Evolutionary conservation across 306 rosid species (phyloP).

Genomic region (Oemleria cerasiformis): DNA sequence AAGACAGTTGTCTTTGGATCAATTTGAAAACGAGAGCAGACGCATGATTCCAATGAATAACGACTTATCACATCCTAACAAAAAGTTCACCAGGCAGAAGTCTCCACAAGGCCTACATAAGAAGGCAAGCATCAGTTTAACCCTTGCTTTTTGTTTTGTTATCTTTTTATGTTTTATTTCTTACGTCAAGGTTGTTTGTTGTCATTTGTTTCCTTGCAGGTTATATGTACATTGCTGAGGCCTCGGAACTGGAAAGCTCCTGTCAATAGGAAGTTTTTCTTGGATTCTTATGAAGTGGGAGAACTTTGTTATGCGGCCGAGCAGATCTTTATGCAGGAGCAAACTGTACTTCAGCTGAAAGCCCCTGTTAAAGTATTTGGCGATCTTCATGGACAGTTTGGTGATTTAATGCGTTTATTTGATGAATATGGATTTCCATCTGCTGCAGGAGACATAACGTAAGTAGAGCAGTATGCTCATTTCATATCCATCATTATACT

Average conservation of each 20-base stretch:
- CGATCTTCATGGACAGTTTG: constrained; percentile 99
- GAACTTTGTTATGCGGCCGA: constrained; percentile 99
- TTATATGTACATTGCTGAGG: constrained; percentile 76
- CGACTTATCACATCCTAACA: constrained; percentile 67
- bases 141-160: not conserved
- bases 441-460: constrained; percentile 98
- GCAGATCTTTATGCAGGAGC: constrained; percentile 97
- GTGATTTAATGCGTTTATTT: constrained; percentile 97
- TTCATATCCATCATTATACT: constrained; percentile 13
- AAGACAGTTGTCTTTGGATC: constrained; percentile 95
- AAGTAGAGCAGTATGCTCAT: constrained; percentile 35
- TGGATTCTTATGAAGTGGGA: constrained; percentile 99
- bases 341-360: constrained; percentile 94
- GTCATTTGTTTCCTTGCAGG: constrained; percentile 40
- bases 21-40: constrained; percentile 99
- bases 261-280: constrained; percentile 79
- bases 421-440: constrained; percentile 99
- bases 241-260: constrained; percentile 99
- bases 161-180: constrained; percentile 12
- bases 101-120: constrained; percentile 97
- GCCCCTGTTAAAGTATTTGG: constrained; percentile 98
- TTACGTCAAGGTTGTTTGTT: constrained; percentile 20
- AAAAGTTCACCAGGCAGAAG: constrained; percentile 86
- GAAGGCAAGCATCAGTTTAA: constrained; percentile 56
- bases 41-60: constrained; percentile 89